Evolutionary conservation across 306 rosid species (phyloP).

Genomic region (Castanospermum australe): DNA sequence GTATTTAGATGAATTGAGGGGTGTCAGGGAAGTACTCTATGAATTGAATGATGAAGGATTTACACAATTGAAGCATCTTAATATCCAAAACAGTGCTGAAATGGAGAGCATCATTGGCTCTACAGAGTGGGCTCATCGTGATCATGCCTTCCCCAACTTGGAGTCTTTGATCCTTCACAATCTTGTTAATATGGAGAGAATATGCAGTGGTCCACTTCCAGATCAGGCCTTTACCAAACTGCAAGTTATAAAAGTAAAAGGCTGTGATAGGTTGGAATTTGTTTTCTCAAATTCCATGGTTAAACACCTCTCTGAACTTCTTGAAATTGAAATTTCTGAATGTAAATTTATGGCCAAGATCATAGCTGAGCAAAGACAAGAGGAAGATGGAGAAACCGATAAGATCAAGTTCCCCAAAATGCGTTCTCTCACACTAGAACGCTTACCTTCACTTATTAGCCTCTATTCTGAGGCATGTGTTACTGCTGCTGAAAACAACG

Average conservation of each 20-base stretch:
- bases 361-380: constrained; percentile 8
- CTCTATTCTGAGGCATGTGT: constrained; percentile 12
- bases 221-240: constrained; percentile 36
- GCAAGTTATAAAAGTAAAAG: constrained; percentile 16
- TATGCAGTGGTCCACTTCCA: constrained; percentile 33
- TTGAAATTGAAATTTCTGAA: constrained; percentile 38
- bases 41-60: constrained; percentile 37
- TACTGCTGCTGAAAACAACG: background rate
- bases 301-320: constrained; percentile 27
- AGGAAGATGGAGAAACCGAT: background rate
- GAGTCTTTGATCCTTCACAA: constrained; percentile 29
- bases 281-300: constrained; percentile 38
- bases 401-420: constrained; percentile 23
- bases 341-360: constrained; percentile 25
- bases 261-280: constrained; percentile 35
- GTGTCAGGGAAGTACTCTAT: constrained; percentile 31
- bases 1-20: constrained; percentile 38
- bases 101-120: constrained; percentile 32
- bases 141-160: constrained; percentile 36
- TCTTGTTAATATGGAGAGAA: constrained; percentile 36
- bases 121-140: constrained; percentile 13
- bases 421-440: constrained; percentile 26
- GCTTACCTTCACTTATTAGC: constrained; percentile 35
- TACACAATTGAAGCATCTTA: constrained; percentile 41
- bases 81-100: constrained; percentile 31